Evolutionary conservation across 495 filamentous ascomycete genomes (phyloP).

Genomic region (Bacidia gigantensis): DNA sequence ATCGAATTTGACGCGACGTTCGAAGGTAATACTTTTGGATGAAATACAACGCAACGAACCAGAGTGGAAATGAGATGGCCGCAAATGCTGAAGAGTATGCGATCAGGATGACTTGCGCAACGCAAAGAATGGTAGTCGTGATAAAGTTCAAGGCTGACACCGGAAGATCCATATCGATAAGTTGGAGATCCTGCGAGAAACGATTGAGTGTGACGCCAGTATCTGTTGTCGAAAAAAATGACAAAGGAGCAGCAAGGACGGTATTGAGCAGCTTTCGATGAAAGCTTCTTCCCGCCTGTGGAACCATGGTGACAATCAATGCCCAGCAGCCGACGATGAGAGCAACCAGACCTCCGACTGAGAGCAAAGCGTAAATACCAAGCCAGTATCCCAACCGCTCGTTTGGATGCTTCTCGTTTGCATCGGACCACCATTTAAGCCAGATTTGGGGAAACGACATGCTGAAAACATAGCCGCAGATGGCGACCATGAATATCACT

Average conservation of each 20-base stretch:
- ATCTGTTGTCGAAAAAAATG: constrained; percentile 35
- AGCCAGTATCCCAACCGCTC: constrained; percentile 36
- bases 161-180: constrained; percentile 45
- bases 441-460: constrained; percentile 39
- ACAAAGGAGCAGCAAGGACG: constrained; percentile 35
- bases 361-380: constrained; percentile 42
- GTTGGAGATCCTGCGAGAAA: constrained; percentile 47
- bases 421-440: constrained; percentile 41
- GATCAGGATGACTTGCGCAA: constrained; percentile 39
- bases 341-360: constrained; percentile 28
- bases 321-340: constrained; percentile 36
- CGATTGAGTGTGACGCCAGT: constrained; percentile 35
- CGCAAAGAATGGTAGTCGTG: constrained; percentile 29
- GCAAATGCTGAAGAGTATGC: constrained; percentile 34
- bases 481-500: constrained; percentile 30
- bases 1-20: constrained; percentile 49
- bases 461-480: constrained; percentile 31
- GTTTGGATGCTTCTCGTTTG: constrained; percentile 30
- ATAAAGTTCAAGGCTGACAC: constrained; percentile 35
- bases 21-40: constrained; percentile 49
- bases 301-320: constrained; percentile 41
- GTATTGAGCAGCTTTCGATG: constrained; percentile 35
- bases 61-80: constrained; percentile 37
- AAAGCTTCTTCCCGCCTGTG: constrained; percentile 36
- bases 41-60: constrained; percentile 34